Conservation (phyloP, 2,329 filamentous ascomycete species). For the Septoria petroselini region DNA sequence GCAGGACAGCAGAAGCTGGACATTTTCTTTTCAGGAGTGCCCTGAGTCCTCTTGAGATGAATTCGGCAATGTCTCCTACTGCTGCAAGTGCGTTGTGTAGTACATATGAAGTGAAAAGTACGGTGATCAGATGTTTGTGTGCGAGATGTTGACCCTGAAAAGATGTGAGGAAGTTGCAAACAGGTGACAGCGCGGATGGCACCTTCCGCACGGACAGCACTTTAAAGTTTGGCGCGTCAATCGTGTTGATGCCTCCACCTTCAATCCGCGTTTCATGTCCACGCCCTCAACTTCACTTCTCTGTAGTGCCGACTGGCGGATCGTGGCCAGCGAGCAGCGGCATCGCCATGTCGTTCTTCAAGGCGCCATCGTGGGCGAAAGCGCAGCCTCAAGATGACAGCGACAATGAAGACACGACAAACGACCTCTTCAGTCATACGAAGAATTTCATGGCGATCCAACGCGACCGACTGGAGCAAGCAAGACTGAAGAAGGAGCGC, state of each 20-base stretch:
- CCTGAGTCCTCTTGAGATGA: too few species aligned
- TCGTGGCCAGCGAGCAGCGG: not conserved
- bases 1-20: too few species aligned
- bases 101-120: too few species aligned
- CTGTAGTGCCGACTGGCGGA: not conserved
- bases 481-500: constrained; percentile 38
- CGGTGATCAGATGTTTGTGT: too few species aligned
- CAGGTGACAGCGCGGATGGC: constrained; percentile 15
- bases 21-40: too few species aligned
- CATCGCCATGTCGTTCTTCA: constrained; percentile 34
- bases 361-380: constrained; percentile 32
- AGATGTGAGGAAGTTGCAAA: too few species aligned
- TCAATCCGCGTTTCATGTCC: constrained; percentile 3
- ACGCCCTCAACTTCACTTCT: not conserved
- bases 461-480: constrained; percentile 19
- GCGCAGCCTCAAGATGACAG: constrained; percentile 13
- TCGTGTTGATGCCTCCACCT: not conserved
- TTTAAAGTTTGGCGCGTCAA: constrained; percentile 3
- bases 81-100: too few species aligned
- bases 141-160: too few species aligned
- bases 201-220: not conserved
- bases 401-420: constrained; percentile 20
- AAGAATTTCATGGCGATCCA: constrained; percentile 39
- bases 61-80: too few species aligned
- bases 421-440: constrained; percentile 47